Conservation (phyloP, 371 early-diverging fungal species). For the Apophysomyces sp. region DNA sequence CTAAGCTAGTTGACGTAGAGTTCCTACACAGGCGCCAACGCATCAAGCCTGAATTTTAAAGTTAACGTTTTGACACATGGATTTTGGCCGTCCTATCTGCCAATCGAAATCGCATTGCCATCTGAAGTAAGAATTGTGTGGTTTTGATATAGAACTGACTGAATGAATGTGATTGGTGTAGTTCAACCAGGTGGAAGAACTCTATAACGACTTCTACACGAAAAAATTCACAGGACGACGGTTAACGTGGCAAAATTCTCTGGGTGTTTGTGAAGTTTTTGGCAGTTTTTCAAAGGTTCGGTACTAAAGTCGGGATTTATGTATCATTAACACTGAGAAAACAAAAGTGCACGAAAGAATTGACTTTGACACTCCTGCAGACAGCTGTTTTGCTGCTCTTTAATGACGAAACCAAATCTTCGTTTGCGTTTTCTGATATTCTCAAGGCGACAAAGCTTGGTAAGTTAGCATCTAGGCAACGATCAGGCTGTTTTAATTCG, state of each 20-base stretch:
- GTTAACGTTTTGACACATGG: constrained; percentile 86
- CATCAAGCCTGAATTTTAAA: constrained; percentile 34
- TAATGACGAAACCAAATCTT: constrained; percentile 52
- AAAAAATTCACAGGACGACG: constrained; percentile 74
- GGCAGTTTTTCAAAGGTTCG: constrained; percentile 64
- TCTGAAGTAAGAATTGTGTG: constrained; percentile 43
- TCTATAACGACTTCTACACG: constrained; percentile 76
- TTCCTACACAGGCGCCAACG: neutral
- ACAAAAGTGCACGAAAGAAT: constrained; percentile 14
- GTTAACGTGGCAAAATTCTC: constrained; percentile 83
- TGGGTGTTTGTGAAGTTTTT: constrained; percentile 75
- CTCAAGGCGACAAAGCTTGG: constrained; percentile 63
- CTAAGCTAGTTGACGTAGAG: neutral
- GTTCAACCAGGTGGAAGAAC: constrained; percentile 57
- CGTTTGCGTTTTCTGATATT: constrained; percentile 70
- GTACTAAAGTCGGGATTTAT: neutral
- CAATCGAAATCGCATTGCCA: constrained; percentile 69
- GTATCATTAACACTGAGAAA: neutral
- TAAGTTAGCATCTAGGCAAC: constrained; percentile 12
- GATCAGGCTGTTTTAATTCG: neutral
- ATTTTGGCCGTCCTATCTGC: constrained; percentile 92
- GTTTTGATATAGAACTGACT: neutral
- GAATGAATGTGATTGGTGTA: neutral
- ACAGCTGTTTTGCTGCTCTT: constrained; percentile 76
- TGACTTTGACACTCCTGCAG: constrained; percentile 72